Evolutionary conservation across 2,329 filamentous ascomycete species (phyloP).

Genomic region (Colletotrichum kahawae): DNA sequence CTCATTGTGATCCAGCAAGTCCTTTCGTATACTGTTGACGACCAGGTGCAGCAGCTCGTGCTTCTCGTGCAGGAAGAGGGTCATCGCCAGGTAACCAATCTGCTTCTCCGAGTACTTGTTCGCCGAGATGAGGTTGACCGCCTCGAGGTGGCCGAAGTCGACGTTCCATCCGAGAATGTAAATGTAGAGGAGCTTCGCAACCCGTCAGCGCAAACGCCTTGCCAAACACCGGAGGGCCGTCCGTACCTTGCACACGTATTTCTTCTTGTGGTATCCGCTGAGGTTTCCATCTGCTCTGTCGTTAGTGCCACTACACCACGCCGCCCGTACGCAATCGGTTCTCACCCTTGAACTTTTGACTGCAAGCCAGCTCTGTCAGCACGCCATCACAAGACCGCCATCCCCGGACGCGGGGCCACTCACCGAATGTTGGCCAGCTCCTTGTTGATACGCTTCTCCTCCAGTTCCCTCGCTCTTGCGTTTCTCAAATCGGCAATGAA

Average conservation of each 20-base stretch:
- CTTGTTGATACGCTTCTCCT: constrained; percentile 99
- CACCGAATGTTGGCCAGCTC: constrained; percentile 95
- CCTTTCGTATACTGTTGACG: constrained; percentile 98
- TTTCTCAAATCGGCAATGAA: constrained; percentile 98
- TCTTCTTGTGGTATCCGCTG: constrained; percentile 98
- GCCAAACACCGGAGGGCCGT: background rate
- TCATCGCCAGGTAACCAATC: constrained; percentile 97
- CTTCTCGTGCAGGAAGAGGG: constrained; percentile 94
- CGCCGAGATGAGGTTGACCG: constrained; percentile 95
- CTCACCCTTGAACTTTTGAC: constrained; percentile 91
- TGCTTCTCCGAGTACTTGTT: constrained; percentile 99
- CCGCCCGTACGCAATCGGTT: background rate
- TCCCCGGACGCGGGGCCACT: constrained; percentile 30
- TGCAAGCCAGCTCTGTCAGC: constrained; percentile 30
- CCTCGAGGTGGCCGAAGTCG: constrained; percentile 97
- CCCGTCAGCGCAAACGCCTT: constrained; percentile 25
- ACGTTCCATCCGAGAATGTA: constrained; percentile 99
- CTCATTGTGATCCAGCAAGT: constrained; percentile 93
- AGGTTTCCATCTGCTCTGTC: constrained; percentile 73
- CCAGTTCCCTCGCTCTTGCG: constrained; percentile 89
- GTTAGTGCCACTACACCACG: constrained; percentile 28
- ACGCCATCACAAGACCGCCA: constrained; percentile 17
- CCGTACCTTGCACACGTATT: constrained; percentile 95
- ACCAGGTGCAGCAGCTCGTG: constrained; percentile 96
- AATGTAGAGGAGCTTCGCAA: constrained; percentile 85